Evolutionary conservation across 2,329 filamentous ascomycete genomes (phyloP), one percentile per base, ranked within the genome.

Genomic region (Aspergillus sojae): DNA sequence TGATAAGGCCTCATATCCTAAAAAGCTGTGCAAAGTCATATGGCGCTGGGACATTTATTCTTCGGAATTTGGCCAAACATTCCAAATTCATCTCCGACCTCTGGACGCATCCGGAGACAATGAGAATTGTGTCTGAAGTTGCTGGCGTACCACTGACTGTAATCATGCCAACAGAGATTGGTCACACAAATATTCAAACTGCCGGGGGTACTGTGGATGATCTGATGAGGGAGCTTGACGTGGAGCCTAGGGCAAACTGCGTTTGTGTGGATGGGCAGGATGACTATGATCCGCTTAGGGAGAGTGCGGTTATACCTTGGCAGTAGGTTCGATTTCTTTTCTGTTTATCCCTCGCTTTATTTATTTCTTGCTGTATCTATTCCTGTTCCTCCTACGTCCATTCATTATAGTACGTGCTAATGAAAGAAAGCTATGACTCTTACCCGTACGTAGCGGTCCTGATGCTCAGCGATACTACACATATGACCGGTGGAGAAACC

Each of bases 401-500:
- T 16, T 21, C 11, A 23, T n/a, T 34, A 28, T 7, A 14, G 2
- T 23, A 12, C n/a, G 5, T 28, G 11, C 52, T 55, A 14, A 55
- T 1, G 62, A 68, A 55, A 26, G 67, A 26, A 57, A 67, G 64
- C 41, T 68, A 67, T 19, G 67, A 69, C 52, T 69, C 67, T 2
- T 69, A 68, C 57, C 68, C 68, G 3, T 70, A 66, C 54, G 73
- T 75, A n/a, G 73, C 70, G 45, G 71, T 75, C n/a, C 50, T 69
- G n/a, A 75, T 75, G 73, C 61, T 75, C 10, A 71, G 68, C 32
- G 70, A 75, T 16, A 69, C 70, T 1, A 66, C 63, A 9, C 65
- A 63, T 12, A 75, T 75, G 73, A 48, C 68, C 1, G 72, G 73
- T 5, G 73, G 72, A 5, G 73, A 75, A 62, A 75, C 72, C 10